Evolutionary conservation across 805 yeast genomes (phyloP), one percentile per base, ranked within the genome.

Genomic region (Blastobotrys peoriensis): DNA sequence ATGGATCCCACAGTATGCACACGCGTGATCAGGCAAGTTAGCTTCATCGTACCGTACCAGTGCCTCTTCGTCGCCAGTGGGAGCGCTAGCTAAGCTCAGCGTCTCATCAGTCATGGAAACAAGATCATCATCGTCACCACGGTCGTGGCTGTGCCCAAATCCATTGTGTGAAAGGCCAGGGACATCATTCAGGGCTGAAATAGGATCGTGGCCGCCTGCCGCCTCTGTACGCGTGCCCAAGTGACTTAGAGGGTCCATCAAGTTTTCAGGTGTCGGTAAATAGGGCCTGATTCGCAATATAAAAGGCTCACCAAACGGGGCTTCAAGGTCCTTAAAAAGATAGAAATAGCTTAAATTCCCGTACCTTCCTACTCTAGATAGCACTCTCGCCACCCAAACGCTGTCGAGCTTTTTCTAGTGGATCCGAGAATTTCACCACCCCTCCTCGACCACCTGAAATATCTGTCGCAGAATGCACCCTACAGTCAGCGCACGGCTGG

Each of bases 1-100:
- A 48, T 78, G 78, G 21, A 86, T 69, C 1, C 88, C 93, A 66
- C 97, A 88, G 62, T 88, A 88, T 58, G 75, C 64, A 58, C 80
- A 75, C 0, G 78, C 74, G 48, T 72, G 68, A 8, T 67, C 70
- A 0, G 75, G 64, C 36, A 59, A 45, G 19, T 54, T 52, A 6
- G 40, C 18, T 36, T 44, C 46, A 13, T 43, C 48, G 18, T 41
- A n/a, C 18, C 9, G n/a, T n/a, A 30, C 27, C 18, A 25, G 38
- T 3, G 13, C 28, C 38, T 28, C 34, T 8, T 25, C 13, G 21
- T 33, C 50, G n/a, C 41, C 49, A n/a, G 39, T 39, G 13, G 40
- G 20, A 4, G 43, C 54, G 18, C 53, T 42, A 5, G 46, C 48
- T 38, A 54, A 30, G 19, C 50, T 46, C 18, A 49, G 28, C 5